These are phyloP conservation scores for Papilionanthe hybrid DNA, from an alignment of 116 monocot species.

Conservation along the genomic window DNA sequence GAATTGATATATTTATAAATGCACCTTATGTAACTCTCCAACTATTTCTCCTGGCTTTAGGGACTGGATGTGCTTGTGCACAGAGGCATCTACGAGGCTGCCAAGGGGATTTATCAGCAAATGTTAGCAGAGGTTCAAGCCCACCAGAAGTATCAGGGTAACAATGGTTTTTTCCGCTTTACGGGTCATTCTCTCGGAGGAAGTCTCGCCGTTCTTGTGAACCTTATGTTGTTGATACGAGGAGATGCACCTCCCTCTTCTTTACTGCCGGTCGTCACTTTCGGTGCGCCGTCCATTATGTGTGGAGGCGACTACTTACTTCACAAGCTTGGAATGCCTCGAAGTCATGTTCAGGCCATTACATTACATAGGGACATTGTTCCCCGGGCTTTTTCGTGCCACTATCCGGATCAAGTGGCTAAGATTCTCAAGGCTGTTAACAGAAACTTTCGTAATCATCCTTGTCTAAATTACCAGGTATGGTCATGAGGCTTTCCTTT, in stretches of 20 bases:
- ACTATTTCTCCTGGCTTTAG: constrained; percentile 20
- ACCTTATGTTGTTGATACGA: constrained; percentile 80
- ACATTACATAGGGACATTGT: constrained; percentile 94
- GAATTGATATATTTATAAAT: neutral
- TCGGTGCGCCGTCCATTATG: constrained; percentile 81
- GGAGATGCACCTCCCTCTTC: constrained; percentile 52
- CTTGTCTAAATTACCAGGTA: constrained; percentile 83
- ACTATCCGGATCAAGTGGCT: constrained; percentile 73
- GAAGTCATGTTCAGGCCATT: constrained; percentile 66
- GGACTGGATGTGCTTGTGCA: constrained; percentile 79
- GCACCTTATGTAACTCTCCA: neutral
- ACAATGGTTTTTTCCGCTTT: constrained; percentile 59
- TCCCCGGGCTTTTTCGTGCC: constrained; percentile 91
- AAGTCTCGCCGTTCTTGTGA: constrained; percentile 77
- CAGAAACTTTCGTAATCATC: constrained; percentile 80
- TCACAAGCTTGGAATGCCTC: constrained; percentile 54
- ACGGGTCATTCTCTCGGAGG: constrained; percentile 97
- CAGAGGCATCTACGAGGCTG: constrained; percentile 93
- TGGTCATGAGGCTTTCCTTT: neutral
- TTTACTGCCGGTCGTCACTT: constrained; percentile 82
- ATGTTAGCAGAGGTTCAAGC: constrained; percentile 65
- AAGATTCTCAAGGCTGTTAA: constrained; percentile 81
- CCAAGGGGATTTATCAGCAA: constrained; percentile 80
- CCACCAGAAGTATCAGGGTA: constrained; percentile 40
- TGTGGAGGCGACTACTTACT: constrained; percentile 89